These are phyloP conservation scores for Trichoderma koningiopsis DNA, from an alignment of 2,329 filamentous ascomycete genomes.

Conservation along the genomic window DNA sequence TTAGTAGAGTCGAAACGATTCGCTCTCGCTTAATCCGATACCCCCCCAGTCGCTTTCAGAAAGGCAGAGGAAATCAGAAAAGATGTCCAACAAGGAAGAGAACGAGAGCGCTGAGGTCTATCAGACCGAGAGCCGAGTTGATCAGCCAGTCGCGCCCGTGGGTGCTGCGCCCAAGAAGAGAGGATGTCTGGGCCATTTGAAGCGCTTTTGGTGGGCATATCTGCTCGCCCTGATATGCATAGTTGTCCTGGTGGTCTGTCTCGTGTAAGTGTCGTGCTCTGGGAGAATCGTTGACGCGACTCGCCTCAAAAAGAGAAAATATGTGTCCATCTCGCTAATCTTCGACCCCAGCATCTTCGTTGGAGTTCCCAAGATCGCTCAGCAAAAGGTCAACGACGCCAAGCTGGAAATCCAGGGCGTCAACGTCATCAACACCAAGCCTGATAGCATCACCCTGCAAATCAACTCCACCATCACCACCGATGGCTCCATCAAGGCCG, in stretches of 20 bases:
- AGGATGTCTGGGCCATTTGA: constrained; percentile 51
- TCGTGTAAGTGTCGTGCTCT: constrained; percentile 55
- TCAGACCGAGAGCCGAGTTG: constrained; percentile 39
- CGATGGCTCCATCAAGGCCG: constrained; percentile 54
- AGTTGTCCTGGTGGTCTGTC: constrained; percentile 57
- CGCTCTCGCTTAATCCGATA: not conserved
- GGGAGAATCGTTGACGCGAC: not conserved
- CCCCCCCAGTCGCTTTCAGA: not conserved
- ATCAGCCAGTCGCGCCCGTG: constrained; percentile 30
- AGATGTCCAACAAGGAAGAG: constrained; percentile 45
- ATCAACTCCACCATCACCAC: constrained; percentile 60
- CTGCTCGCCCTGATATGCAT: constrained; percentile 54
- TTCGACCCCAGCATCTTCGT: constrained; percentile 53
- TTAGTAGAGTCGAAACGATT: not conserved
- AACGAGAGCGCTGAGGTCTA: constrained; percentile 41
- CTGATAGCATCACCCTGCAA: constrained; percentile 51
- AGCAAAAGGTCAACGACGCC: constrained; percentile 57
- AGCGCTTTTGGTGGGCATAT: constrained; percentile 64
- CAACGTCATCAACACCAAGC: constrained; percentile 49
- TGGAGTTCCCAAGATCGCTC: constrained; percentile 58
- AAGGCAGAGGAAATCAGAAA: constrained; percentile 21
- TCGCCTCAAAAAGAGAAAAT: not conserved
- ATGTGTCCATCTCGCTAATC: not conserved
- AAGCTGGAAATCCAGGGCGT: constrained; percentile 55
- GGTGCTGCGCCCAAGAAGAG: constrained; percentile 43